Evolutionary conservation across 2,329 filamentous ascomycete genomes (phyloP).

Genomic region (Exophiala dermatitidis): DNA sequence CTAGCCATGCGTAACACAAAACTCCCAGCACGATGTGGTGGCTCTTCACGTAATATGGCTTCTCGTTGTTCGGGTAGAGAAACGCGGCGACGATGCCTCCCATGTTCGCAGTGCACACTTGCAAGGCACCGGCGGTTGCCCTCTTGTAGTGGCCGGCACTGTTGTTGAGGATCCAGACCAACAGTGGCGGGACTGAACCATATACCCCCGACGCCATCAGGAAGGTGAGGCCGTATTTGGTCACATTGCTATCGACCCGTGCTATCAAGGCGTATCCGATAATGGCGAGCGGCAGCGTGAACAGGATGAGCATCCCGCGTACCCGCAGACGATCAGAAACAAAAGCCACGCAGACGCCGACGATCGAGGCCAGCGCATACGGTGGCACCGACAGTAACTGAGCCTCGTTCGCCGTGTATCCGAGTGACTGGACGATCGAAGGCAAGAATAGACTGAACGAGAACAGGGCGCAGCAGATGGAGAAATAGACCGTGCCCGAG

Average conservation of each 20-base stretch:
- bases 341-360: conserved; percentile 65
- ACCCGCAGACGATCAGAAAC: conserved; percentile 62
- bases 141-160: conserved; percentile 63
- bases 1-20: conserved; percentile 56
- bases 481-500: conserved; percentile 64
- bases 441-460: conserved; percentile 73
- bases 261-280: conserved; percentile 59
- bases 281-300: conserved; percentile 57
- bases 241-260: conserved; percentile 40
- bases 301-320: conserved; percentile 62
- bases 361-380: conserved; percentile 61
- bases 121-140: conserved; percentile 51
- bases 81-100: conserved; percentile 61
- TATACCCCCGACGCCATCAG: conserved; percentile 61
- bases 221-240: conserved; percentile 60
- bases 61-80: conserved; percentile 52
- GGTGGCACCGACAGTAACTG: conserved; percentile 70
- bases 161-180: conserved; percentile 63
- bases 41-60: conserved; percentile 53
- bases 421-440: conserved; percentile 61
- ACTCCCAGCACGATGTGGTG: conserved; percentile 56
- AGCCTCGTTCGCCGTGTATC: conserved; percentile 54
- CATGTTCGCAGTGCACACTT: conserved; percentile 60
- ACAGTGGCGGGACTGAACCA: conserved; percentile 53
- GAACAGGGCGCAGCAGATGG: conserved; percentile 75